Evolutionary conservation across 2,329 filamentous ascomycete genomes (phyloP), one percentile per base, ranked within the genome.

Genomic region (Fusarium devonianum): DNA sequence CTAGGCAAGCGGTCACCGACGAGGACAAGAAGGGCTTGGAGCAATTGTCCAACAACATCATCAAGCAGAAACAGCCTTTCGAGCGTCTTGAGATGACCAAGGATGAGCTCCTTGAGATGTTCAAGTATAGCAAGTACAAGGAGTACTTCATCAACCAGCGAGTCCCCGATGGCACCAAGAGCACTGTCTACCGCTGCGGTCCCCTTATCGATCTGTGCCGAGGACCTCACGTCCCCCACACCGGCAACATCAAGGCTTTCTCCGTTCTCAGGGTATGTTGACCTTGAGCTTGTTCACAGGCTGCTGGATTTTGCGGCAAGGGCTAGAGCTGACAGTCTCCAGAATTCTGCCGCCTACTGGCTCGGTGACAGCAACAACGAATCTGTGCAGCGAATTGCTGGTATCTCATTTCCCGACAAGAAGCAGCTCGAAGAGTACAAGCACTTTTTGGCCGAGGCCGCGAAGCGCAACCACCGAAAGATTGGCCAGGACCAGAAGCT

Each of bases 111-210:
- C 83, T 94, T 41, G 91, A 96, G 71, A 96, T 97, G 74, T 97
- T 97, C 79, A 85, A 86, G 65, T 95, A 96, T 81, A 97, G 95
- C 82, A 94, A 94, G 72, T 97, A 96, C 80, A 97, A 99, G 83
- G 86, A 96, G 71, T 90, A 97, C 73, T 96, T 97, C 73, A 97
- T 99, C 76, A 88, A 72, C 63, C 71, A 74, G 62, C 69, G 71
- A 34, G 71, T 97, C 53, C 80, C 87, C 28, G 91, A 96, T 63
- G 92, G 91, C 63, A 92, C 91, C 46, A 90, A 83, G 69, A 96
- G 91, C 70, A 97, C 94, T 8, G 93, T 97, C 29, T 99, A 97
- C 74, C 86, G 91, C 58, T 95, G 92, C 67, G 94, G 94, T 49
- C 92, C 92, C 11, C 79, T 97, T 47, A 96, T 97, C 67, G 94